A percentile compares a stretch with the other conserved stretches of the same genome.
phyloP scores from a whole-genome alignment of 192 early-diverging fungal species.

The Thoreauomyces humboldtii region DNA sequence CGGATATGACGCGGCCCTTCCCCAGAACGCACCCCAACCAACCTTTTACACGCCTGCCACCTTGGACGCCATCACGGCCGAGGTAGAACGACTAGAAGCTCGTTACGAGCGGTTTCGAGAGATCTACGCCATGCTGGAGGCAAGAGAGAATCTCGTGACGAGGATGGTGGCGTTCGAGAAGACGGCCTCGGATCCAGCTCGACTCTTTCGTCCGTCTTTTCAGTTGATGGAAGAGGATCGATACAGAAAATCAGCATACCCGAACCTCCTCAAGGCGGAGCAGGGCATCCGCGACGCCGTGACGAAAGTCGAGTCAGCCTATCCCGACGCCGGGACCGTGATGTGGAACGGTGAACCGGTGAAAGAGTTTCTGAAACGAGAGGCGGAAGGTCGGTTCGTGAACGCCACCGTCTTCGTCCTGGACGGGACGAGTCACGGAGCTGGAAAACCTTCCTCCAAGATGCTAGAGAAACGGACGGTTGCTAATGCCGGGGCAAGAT shows the following conservation, averaged over 20 bases:
- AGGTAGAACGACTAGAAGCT: constrained; percentile 25
- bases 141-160: constrained; percentile 36
- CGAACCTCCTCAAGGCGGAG: constrained; percentile 68
- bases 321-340: background rate
- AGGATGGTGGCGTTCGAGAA: constrained; percentile 77
- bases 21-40: background rate
- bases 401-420: constrained; percentile 60
- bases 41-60: constrained; percentile 37
- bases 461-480: background rate
- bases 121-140: constrained; percentile 30
- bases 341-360: constrained; percentile 2
- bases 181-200: constrained; percentile 68
- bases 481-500: background rate
- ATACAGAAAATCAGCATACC: constrained; percentile 74
- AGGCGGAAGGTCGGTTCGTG: constrained; percentile 52
- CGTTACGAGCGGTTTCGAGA: constrained; percentile 20
- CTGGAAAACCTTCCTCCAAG: too few relatives aligned
- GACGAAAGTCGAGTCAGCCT: constrained; percentile 48
- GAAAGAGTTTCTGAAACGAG: constrained; percentile 28
- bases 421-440: background rate
- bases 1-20: background rate
- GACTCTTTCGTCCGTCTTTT: constrained; percentile 73
- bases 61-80: constrained; percentile 21
- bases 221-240: constrained; percentile 79
- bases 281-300: constrained; percentile 50